phyloP scores from a whole-genome alignment of 140 eudicot genomes.

The Stevia rebaudiana region DNA sequence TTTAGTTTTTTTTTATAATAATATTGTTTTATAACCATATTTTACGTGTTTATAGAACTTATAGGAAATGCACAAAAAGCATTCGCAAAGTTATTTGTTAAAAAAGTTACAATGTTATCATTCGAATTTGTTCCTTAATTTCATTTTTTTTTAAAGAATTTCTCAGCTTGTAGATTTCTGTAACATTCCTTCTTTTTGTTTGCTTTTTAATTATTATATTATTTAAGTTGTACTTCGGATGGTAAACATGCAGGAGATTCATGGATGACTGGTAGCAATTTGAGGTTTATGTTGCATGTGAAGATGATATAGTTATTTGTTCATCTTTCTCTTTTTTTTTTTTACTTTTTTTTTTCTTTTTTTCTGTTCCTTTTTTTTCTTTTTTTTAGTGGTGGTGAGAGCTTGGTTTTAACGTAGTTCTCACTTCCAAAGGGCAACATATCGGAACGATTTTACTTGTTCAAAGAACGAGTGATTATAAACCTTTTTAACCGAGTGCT shows the following conservation, averaged over 20 bases:
- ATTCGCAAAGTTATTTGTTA: no score
- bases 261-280: constrained; percentile 16
- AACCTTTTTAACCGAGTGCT: not conserved
- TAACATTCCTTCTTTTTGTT: not conserved
- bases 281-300: constrained; percentile 13
- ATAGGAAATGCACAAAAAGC: not conserved
- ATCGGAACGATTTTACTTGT: not conserved
- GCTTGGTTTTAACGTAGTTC: constrained; percentile 12
- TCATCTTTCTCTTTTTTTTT: not conserved
- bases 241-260: constrained; percentile 14
- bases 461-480: constrained; percentile 3
- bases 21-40: not conserved
- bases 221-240: not conserved
- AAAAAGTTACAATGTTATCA: no score
- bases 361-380: not conserved
- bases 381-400: constrained; percentile 1
- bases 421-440: constrained; percentile 2
- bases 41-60: not conserved
- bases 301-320: constrained; percentile 18
- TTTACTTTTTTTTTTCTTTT: not conserved
- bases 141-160: no score
- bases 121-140: no score
- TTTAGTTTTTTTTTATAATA: not conserved
- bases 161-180: no score
- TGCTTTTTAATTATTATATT: not conserved